Conservation (phyloP, 192 early-diverging fungal species). For the Endogone sp. region DNA sequence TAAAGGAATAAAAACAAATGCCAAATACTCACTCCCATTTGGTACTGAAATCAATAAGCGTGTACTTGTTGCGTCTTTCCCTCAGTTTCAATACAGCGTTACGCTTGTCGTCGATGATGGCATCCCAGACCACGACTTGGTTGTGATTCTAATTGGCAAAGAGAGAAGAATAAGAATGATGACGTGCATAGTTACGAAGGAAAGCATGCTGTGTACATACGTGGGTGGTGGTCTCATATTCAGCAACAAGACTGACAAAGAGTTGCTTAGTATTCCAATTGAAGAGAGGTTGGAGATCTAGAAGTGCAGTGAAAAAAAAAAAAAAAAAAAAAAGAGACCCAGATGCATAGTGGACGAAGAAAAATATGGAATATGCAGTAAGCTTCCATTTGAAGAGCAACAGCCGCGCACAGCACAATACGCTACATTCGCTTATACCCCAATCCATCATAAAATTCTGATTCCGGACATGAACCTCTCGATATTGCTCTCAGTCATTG, state of each 20-base stretch:
- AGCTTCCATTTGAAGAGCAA: too few relatives aligned
- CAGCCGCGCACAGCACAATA: too few relatives aligned
- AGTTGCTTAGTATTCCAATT: constrained; percentile 92
- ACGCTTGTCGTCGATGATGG: constrained; percentile 67
- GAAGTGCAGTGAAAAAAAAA: neutral
- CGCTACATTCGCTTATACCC: too few relatives aligned
- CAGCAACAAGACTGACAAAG: constrained; percentile 73
- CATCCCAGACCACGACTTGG: constrained; percentile 81
- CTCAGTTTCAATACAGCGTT: constrained; percentile 54
- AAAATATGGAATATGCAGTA: too few relatives aligned
- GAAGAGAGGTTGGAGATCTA: constrained; percentile 76
- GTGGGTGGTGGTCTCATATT: constrained; percentile 67
- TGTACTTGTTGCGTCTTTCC: constrained; percentile 64
- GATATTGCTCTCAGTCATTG: too few relatives aligned
- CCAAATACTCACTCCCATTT: constrained; percentile 57
- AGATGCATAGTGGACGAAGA: neutral
- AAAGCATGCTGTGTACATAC: constrained; percentile 37
- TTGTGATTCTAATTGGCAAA: constrained; percentile 46
- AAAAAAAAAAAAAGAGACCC: too few relatives aligned
- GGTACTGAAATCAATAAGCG: constrained; percentile 60
- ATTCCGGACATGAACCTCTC: too few relatives aligned
- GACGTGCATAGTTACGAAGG: neutral
- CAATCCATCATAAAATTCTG: too few relatives aligned
- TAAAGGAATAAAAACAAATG: constrained; percentile 5
- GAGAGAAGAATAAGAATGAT: neutral